Evolutionary conservation across 2,329 filamentous ascomycete genomes (phyloP).

Genomic region (Colletotrichum horii): DNA sequence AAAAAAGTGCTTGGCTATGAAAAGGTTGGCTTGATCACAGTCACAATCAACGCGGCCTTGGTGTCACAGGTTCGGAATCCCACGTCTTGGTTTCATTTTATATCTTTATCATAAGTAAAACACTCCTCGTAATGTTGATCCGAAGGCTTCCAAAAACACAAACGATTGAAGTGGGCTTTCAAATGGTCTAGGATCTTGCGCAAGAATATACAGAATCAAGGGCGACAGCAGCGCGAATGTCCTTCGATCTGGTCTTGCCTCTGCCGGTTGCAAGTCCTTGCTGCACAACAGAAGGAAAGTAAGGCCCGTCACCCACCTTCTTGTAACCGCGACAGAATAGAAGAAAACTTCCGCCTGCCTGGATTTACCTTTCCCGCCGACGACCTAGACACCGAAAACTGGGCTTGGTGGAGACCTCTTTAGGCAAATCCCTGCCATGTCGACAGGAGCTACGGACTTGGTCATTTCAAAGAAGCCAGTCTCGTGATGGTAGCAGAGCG

Average conservation of each 20-base stretch:
- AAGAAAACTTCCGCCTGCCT: background rate
- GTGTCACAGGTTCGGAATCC: no score
- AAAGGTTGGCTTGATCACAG: no score
- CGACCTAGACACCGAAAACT: background rate
- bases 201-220: background rate
- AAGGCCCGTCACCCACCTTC: background rate
- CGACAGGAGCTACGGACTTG: no score
- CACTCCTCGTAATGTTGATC: rapidly evolving
- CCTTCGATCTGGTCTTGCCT: background rate
- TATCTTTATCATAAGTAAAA: background rate
- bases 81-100: background rate
- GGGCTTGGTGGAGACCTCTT: background rate
- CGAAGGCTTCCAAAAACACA: background rate
- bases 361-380: background rate
- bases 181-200: background rate
- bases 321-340: background rate
- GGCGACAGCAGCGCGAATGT: background rate
- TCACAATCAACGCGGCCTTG: no score
- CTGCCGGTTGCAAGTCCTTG: background rate
- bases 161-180: background rate
- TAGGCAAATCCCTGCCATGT: background rate
- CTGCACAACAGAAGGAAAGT: background rate
- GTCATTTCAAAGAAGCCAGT: no score
- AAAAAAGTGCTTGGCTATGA: no score
- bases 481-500: no score